Conservation (phyloP, 495 filamentous ascomycete genomes). For the Penicillium cosmopolitanum region DNA sequence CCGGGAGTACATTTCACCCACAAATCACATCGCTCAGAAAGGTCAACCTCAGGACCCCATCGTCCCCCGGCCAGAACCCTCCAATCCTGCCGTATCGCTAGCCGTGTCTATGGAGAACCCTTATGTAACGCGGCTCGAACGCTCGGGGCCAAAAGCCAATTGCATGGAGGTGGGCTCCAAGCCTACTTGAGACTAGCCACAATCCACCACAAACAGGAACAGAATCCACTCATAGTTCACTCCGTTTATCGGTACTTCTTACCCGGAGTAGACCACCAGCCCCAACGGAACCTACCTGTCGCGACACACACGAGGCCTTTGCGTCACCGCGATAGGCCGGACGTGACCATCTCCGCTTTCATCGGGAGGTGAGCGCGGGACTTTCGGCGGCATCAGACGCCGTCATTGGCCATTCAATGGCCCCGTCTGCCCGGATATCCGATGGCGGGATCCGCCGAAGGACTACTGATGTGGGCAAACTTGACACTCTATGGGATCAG, state of each 20-base stretch:
- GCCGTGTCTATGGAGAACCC: not conserved
- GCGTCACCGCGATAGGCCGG: conserved; percentile 14
- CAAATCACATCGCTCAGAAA: conserved; percentile 19
- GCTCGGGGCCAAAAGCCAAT: conserved; percentile 3
- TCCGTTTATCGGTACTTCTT: conserved; percentile 33
- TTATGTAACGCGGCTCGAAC: conserved; percentile 8
- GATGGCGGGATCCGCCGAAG: conserved; percentile 24
- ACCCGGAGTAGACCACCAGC: conserved; percentile 22
- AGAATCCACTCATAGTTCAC: conserved; percentile 2
- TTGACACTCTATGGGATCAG: not conserved
- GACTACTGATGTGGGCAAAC: not conserved
- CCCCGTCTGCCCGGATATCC: conserved; percentile 19
- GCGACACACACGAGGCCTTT: conserved; percentile 7
- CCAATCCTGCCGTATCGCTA: conserved; percentile 1
- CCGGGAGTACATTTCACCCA: conserved; percentile 21
- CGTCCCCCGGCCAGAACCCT: not conserved
- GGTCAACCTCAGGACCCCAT: conserved; percentile 8
- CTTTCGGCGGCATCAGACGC: conserved; percentile 23
- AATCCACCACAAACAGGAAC: not conserved
- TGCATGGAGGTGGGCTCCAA: not conserved
- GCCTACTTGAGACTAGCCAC: conserved; percentile 3
- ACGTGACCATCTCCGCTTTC: conserved; percentile 14
- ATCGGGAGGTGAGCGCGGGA: conserved; percentile 27
- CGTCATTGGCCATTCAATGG: conserved; percentile 20
- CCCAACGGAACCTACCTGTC: not conserved